Percentiles rank a stretch among this genome's conserved stretches.
phyloP scores from a whole-genome alignment of 768 basidiomycete species.

The Hygrophorus russula region DNA sequence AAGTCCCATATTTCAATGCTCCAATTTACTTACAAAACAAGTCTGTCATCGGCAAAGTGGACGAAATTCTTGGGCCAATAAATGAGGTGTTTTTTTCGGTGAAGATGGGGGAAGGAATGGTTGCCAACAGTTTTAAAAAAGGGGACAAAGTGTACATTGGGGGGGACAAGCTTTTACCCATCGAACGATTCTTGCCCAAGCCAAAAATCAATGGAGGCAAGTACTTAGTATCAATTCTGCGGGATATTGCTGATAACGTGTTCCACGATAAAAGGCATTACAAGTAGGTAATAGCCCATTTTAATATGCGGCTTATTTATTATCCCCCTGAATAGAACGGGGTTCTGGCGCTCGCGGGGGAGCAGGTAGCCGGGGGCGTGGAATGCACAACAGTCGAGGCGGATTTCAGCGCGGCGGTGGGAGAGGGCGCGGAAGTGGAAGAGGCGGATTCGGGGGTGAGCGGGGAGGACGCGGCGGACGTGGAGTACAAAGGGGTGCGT shows the following conservation, averaged over 20 bases:
- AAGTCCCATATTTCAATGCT: constrained; percentile 98
- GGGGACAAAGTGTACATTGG: constrained; percentile 98
- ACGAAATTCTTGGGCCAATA: constrained; percentile 98
- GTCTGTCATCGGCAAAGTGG: constrained; percentile 91
- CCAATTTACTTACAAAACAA: constrained; percentile 97
- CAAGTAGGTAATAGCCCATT: constrained; percentile 27
- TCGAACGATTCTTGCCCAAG: constrained; percentile 95
- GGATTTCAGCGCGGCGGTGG: constrained; percentile 23
- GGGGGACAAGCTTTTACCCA: constrained; percentile 92
- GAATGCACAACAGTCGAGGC: constrained; percentile 21
- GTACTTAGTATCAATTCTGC: constrained; percentile 12
- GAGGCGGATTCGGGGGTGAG: constrained; percentile 23
- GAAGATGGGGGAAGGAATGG: constrained; percentile 95
- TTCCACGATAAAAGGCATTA: constrained; percentile 26
- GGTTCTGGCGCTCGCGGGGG: constrained; percentile 31
- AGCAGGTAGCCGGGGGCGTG: constrained; percentile 24
- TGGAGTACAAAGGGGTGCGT: constrained; percentile 32
- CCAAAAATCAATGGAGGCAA: constrained; percentile 71
- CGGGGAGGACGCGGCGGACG: constrained; percentile 28
- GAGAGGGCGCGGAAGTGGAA: constrained; percentile 20
- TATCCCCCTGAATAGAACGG: constrained; percentile 19
- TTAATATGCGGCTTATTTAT: constrained; percentile 4
- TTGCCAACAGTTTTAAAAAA: constrained; percentile 90
- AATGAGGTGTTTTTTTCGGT: constrained; percentile 98
- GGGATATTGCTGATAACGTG: constrained; percentile 1